Percentiles rank a stretch among this genome's conserved stretches.
These are phyloP conservation scores for Orbilia blumenaviensis DNA, from an alignment of 2,329 filamentous ascomycete genomes.

Conservation along the genomic window DNA sequence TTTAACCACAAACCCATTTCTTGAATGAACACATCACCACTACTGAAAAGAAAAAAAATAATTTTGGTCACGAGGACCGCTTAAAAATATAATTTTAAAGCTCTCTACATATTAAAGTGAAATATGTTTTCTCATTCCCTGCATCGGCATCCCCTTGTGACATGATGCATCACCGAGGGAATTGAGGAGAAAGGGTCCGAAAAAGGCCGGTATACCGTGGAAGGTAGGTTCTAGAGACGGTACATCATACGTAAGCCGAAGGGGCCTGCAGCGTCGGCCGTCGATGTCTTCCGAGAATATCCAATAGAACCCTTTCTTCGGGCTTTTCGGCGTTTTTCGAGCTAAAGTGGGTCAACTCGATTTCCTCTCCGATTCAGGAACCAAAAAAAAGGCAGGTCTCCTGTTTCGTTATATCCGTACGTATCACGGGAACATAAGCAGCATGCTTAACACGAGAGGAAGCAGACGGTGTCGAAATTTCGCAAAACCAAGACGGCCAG, in stretches of 20 bases:
- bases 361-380: conserved; percentile 9
- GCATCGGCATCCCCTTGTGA: conserved; percentile 18
- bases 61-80: conserved; percentile 11
- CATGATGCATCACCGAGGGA: conserved; percentile 4
- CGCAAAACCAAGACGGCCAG: conserved; percentile 1
- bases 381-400: no score
- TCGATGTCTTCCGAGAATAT: not conserved
- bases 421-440: conserved; percentile 10
- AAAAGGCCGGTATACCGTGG: not conserved
- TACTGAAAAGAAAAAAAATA: not conserved
- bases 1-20: not conserved
- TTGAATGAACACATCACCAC: conserved; percentile 20
- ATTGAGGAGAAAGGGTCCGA: not conserved
- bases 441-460: not conserved
- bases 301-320: conserved; percentile 12
- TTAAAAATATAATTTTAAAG: conserved; percentile 10
- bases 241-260: not conserved
- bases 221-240: not conserved
- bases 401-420: not conserved
- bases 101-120: not conserved
- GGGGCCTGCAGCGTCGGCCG: not conserved
- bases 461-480: not conserved
- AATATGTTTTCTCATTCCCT: not conserved
- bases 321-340: conserved; percentile 6
- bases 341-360: conserved; percentile 9